Base-by-base conservation (phyloP, 2,329 filamentous ascomycete genomes). In the Penicillium griseofulvum region DNA sequence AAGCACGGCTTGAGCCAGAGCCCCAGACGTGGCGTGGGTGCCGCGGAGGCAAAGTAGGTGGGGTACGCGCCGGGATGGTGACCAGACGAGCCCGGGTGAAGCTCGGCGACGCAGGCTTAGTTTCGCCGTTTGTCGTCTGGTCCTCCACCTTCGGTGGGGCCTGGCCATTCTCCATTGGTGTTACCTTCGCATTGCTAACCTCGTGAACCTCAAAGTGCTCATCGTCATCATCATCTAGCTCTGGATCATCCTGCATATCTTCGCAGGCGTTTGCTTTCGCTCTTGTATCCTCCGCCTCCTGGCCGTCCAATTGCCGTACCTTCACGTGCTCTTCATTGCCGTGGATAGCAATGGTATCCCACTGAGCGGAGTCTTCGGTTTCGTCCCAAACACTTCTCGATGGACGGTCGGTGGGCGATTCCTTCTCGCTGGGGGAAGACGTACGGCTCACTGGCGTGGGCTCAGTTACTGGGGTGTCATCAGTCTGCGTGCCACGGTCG, bases 11-110 rank as follows among this genome's bases (percentile, higher is more conserved):
- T 53, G 67, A 55, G 26, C 58, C 52, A 58, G 65, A 57, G 54
- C 59, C 49, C 71, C 57, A 63, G 24, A 62, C 45, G 37, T 65
- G 71, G 10, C 68, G 62, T 16, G 90, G 88, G 68, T 89, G 96
- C 45, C 91, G 81, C 3, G 84, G 81, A 1, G 92, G 92, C 12
- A 96, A 81, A 9, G 89, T 86, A 1, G 92, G 91, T 1, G 90
- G 84, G 17, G 60, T 66, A 1, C 87, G 74, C 34, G 91, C 83
- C 75, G 89, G 86, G 55, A 97, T 96, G 43, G 85, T 91, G 28
- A 97, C 90, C 48, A 97, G 79, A 48, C 88, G 87, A 24, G 91
- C 90, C 67, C 89, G 88, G 37, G 85, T 87, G 54, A 91, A 85
- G 52, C 85, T 81, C 51, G 88, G 84, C 1, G 88, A 85, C 2